These are phyloP conservation scores for Kwoniella mangroviensis DNA, from an alignment of 768 basidiomycete species.

Conservation along the genomic window DNA sequence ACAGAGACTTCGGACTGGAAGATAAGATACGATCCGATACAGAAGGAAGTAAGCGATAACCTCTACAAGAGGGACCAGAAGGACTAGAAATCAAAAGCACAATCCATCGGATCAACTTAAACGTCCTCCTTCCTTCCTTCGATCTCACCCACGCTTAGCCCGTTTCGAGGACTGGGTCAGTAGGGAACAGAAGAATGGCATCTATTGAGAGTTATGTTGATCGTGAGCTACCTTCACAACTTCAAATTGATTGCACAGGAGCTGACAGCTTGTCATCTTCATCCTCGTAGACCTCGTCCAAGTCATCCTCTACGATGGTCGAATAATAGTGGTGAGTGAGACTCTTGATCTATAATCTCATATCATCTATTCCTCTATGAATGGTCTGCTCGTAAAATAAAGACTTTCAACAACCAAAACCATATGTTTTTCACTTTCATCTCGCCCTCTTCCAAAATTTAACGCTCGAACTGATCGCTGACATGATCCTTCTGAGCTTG, in stretches of 20 bases:
- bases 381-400: too few species aligned
- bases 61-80: background rate
- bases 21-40: too few species aligned
- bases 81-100: background rate
- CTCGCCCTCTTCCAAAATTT: too few species aligned
- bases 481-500: background rate
- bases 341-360: background rate
- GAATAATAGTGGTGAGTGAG: constrained; percentile 81
- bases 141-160: background rate
- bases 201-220: constrained; percentile 50
- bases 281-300: constrained; percentile 74
- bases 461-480: background rate
- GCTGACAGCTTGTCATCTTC: background rate
- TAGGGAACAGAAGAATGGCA: constrained; percentile 33
- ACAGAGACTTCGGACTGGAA: background rate
- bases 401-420: too few species aligned
- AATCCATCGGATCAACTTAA: background rate
- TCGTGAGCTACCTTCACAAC: constrained; percentile 25
- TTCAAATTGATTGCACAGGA: background rate
- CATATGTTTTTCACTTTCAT: too few species aligned
- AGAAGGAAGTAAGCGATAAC: background rate
- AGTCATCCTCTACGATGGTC: constrained; percentile 93
- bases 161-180: background rate
- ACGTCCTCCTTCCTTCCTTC: background rate
- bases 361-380: background rate